Evolutionary conservation across 768 basidiomycete genomes (phyloP), one percentile per base, ranked within the genome.

Genomic region (Pisolithus marmoratus): DNA sequence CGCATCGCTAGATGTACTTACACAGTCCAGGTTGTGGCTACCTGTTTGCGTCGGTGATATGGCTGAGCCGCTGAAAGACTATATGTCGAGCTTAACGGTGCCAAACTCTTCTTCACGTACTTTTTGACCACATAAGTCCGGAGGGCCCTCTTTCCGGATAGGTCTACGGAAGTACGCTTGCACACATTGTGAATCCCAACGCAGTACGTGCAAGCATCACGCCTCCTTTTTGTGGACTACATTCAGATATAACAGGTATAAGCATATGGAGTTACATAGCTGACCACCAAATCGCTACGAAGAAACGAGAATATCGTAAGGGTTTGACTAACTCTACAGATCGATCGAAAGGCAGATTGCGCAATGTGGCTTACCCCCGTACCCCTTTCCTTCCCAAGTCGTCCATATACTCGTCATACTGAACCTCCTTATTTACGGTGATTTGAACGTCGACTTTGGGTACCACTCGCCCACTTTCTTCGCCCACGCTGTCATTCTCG

Each of bases 141-240:
- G 24, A 38, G 12, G 29, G 40, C 29, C 17, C 26, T 22, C 27
- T 26, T 50, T 52, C 2, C 53, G 82, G 79, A 58, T 74, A 74
- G 68, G 80, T 84, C 45, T 86, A 87, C 62, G 69, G 82, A 15
- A 81, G 82, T 46, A 85, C 87, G 0, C 69, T 94, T 27, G 86
- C 92, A 0, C 94, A 93, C 59, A 74, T 94, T 31, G 90, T 94
- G 15, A 92, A 96, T 59, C 82, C 90, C 5, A 96, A 94, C 63
- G 73, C 75, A 34, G 34, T 14, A 14, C 34, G 3, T 34, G 34
- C n/a, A 29, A 29, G 29, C 12, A 15, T 34, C 5, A 34, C 12
- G 14, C 34, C 34, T 34, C 34, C 34, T 34, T 34, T 14, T 15
- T 12, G 34, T 34, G 1, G 34, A 34, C 12, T 14, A 15, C 12